These are phyloP conservation scores for Haplographium delicatum DNA, from an alignment of 495 filamentous ascomycete genomes.

Conservation along the genomic window DNA sequence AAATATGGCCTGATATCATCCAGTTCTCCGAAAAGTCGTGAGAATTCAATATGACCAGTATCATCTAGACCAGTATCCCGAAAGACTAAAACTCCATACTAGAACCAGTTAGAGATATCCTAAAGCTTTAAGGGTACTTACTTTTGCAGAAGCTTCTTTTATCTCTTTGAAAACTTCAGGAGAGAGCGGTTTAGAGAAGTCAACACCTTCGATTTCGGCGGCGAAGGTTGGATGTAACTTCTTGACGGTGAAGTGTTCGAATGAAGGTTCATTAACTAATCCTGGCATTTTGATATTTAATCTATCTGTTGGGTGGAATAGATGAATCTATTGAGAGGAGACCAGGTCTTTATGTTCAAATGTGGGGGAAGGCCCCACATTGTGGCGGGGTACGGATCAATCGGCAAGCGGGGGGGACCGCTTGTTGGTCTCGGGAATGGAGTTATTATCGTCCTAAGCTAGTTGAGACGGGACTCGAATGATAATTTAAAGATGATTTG, in stretches of 20 bases:
- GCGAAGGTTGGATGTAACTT: conserved; percentile 50
- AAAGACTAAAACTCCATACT: conserved; percentile 54
- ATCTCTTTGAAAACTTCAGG: conserved; percentile 45
- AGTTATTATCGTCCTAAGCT: no score
- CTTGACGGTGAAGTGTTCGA: conserved; percentile 24
- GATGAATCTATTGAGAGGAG: no score
- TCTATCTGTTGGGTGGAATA: no score
- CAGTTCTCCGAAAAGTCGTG: conserved; percentile 48
- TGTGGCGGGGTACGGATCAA: not conserved
- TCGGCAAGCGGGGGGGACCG: no score
- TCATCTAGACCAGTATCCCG: conserved; percentile 48
- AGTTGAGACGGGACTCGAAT: no score
- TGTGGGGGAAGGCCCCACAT: not conserved
- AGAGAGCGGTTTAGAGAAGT: conserved; percentile 37
- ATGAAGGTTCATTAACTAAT: not conserved
- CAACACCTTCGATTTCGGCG: conserved; percentile 48
- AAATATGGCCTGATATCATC: conserved; percentile 54
- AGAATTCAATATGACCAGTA: conserved; percentile 48
- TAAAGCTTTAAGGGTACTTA: conserved; percentile 8
- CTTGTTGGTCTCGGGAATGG: no score
- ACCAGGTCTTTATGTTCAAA: no score
- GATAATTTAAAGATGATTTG: no score
- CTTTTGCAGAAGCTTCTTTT: conserved; percentile 43
- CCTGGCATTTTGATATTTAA: not conserved
- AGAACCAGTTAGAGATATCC: conserved; percentile 13